Evolutionary conservation across 768 basidiomycete species (phyloP), one percentile per base, ranked within the genome.

Genomic region (Dioszegia aurantiaca): DNA sequence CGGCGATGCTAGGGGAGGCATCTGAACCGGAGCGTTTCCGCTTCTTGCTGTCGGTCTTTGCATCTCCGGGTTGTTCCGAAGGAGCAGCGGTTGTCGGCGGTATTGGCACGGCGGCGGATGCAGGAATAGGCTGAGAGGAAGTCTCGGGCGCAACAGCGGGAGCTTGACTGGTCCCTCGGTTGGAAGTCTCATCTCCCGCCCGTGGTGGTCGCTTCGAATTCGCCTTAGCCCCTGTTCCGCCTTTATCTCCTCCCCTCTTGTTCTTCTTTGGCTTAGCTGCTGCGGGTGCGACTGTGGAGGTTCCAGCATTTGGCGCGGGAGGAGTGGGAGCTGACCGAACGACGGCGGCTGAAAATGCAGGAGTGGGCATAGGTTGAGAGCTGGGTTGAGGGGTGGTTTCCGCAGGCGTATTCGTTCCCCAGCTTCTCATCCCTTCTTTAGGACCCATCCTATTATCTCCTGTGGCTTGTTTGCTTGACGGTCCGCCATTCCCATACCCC

Each of bases 201-300:
- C 55, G 61, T 23, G 63, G 60, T n/a, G 63, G 63, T 17, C 56
- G 37, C 44, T 72, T 73, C 26, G 72, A 65, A 48, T 74, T 73
- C 23, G 75, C 75, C 43, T 72, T 69, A 12, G 60, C 39, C 5
- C 75, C 75, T 3, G 73, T 73, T 12, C 75, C 75, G 28, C 71
- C 71, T 55, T 76, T 76, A 59, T 76, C 75, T 27, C 72, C 72
- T 59, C 69, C 71, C 59, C 66, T 73, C 58, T 64, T 47, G 46
- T 31, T 62, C 55, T 72, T 74, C 59, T 66, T 68, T 54, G 68
- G 71, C 65, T 67, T 69, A 14, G 49, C 46, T 24, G 57, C 57
- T 2, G n/a, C n/a, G n/a, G n/a, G n/a, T n/a, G n/a, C n/a, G n/a
- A n/a, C n/a, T n/a, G n/a, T n/a, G n/a, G n/a, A n/a, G n/a, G n/a